A percentile compares a stretch with the other conserved stretches of the same genome.
phyloP scores from a whole-genome alignment of 768 basidiomycete species.

The Ephemerocybe angulata region DNA sequence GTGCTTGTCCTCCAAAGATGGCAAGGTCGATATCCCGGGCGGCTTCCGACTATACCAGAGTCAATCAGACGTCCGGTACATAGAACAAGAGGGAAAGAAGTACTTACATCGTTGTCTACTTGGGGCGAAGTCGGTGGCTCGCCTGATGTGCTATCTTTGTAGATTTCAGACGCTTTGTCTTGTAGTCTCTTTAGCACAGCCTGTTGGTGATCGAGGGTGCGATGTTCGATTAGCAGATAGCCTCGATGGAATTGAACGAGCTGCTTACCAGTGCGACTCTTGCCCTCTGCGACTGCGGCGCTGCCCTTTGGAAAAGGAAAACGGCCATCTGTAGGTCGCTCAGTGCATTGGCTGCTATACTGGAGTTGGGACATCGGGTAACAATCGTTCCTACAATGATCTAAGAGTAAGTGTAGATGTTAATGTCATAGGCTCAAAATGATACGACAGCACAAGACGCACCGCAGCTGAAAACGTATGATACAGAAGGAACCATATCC shows the following conservation, averaged over 20 bases:
- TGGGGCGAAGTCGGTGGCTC: not conserved
- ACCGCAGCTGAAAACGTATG: conserved; percentile 51
- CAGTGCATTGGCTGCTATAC: conserved; percentile 46
- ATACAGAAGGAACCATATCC: conserved; percentile 49
- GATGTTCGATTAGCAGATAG: not conserved
- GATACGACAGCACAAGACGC: conserved; percentile 19
- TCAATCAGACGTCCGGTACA: conserved; percentile 9
- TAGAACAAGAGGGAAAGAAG: conserved; percentile 11
- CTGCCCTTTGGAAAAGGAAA: conserved; percentile 43
- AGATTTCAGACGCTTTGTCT: conserved; percentile 41
- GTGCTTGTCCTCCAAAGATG: conserved; percentile 52
- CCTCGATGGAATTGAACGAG: not conserved
- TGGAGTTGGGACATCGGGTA: conserved; percentile 50
- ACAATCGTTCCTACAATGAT: conserved; percentile 59
- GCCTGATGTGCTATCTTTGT: conserved; percentile 19
- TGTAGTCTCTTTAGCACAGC: conserved; percentile 41
- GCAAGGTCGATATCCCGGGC: conserved; percentile 38
- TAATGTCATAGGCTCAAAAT: not conserved
- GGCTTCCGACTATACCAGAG: conserved; percentile 30
- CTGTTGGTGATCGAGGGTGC: not conserved
- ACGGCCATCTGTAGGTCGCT: conserved; percentile 45
- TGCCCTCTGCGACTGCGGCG: conserved; percentile 43
- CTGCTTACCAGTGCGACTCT: conserved; percentile 41
- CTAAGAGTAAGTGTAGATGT: conserved; percentile 25
- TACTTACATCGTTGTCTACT: not conserved